Evolutionary conservation across 1,284 basidiomycete genomes (phyloP).

Genomic region (Mycena citricolor): DNA sequence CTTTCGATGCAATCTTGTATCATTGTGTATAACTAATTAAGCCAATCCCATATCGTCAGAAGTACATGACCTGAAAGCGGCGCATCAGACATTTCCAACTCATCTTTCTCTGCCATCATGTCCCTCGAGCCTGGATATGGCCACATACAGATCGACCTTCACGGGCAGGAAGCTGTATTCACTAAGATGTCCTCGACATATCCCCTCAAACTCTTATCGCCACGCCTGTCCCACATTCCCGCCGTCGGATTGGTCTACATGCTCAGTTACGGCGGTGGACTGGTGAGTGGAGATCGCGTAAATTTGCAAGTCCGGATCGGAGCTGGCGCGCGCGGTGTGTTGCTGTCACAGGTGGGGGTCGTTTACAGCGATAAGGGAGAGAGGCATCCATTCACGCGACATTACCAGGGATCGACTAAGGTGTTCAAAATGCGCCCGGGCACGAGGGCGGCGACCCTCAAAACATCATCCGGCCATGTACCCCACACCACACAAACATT

Average conservation of each 20-base stretch:
- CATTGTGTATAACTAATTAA: no score
- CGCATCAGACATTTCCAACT: no score
- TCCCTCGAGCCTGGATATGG: slow-evolving; percentile 52
- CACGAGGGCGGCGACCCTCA: slow-evolving; percentile 26
- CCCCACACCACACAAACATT: slow-evolving; percentile 50
- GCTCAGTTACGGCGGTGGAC: slow-evolving; percentile 89
- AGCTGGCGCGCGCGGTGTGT: slow-evolving; percentile 52
- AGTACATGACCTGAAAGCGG: no score
- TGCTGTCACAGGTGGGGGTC: slow-evolving; percentile 76
- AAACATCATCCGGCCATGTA: slow-evolving; percentile 29
- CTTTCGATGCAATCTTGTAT: no score
- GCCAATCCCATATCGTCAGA: no score
- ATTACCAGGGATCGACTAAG: slow-evolving; percentile 83
- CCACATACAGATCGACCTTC: slow-evolving; percentile 49
- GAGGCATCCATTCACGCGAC: slow-evolving; percentile 35
- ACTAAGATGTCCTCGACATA: slow-evolving; percentile 80
- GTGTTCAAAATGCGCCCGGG: slow-evolving; percentile 79
- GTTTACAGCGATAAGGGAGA: slow-evolving; percentile 26
- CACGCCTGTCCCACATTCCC: slow-evolving; percentile 46
- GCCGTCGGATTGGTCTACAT: slow-evolving; percentile 69
- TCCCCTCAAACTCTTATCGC: slow-evolving; percentile 88
- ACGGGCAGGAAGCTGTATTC: slow-evolving; percentile 63
- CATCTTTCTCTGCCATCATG: no score
- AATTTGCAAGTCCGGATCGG: slow-evolving; percentile 66
- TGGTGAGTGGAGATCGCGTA: slow-evolving; percentile 86